Conservation (phyloP, 2,329 filamentous ascomycete genomes). For the Claviceps sp. region DNA sequence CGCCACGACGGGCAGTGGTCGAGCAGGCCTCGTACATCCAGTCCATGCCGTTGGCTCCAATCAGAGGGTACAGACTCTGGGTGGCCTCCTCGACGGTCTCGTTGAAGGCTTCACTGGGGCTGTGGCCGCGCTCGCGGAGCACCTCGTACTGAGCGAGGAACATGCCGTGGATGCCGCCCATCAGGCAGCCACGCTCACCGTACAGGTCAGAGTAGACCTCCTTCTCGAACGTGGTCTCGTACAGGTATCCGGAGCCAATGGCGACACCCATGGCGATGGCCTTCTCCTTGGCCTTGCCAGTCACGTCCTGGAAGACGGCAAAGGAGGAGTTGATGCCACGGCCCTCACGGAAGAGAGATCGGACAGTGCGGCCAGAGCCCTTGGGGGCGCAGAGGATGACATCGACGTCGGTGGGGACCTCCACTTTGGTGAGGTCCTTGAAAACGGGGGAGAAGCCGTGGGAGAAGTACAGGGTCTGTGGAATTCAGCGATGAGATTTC, state of each 20-base stretch:
- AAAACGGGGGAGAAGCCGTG: slow-evolving; percentile 99
- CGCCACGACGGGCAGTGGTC: slow-evolving; percentile 92
- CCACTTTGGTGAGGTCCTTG: slow-evolving; percentile 98
- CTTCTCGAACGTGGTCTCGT: slow-evolving; percentile 99
- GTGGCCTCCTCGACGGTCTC: slow-evolving; percentile 99
- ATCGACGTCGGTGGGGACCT: slow-evolving; percentile 88
- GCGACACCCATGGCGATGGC: slow-evolving; percentile 92
- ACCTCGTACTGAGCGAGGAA: slow-evolving; percentile 99
- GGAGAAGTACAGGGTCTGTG: slow-evolving; percentile 96
- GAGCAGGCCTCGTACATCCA: slow-evolving; percentile 99
- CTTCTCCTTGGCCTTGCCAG: slow-evolving; percentile 96
- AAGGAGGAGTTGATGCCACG: slow-evolving; percentile 99
- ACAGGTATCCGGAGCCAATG: slow-evolving; percentile 95
- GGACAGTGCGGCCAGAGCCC: slow-evolving; percentile 96
- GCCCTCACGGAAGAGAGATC: slow-evolving; percentile 96
- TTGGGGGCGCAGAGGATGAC: slow-evolving; percentile 99
- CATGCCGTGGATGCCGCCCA: slow-evolving; percentile 99
- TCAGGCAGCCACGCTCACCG: slow-evolving; percentile 98
- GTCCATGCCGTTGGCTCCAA: slow-evolving; percentile 97
- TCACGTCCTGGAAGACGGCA: slow-evolving; percentile 96
- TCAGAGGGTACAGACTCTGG: slow-evolving; percentile 93
- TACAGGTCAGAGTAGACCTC: slow-evolving; percentile 99
- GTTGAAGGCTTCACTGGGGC: slow-evolving; percentile 97
- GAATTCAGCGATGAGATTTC: background rate
- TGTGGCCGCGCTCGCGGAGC: slow-evolving; percentile 95